Percentiles rank a stretch among this genome's conserved stretches.
Conservation (phyloP, 108 stramenopile genomes). For the Cyclotella sp. region DNA sequence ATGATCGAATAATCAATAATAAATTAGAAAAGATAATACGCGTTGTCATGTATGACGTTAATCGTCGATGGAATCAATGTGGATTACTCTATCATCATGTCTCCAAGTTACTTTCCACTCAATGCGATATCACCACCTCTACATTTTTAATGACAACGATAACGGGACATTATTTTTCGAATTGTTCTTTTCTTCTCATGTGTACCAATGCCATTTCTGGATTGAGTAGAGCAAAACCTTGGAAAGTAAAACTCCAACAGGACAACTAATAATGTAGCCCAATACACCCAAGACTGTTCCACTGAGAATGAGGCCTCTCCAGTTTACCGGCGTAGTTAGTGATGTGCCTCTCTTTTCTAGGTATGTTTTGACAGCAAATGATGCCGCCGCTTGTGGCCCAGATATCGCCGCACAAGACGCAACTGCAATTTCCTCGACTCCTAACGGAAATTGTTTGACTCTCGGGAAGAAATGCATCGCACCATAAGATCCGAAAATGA, state of each 20-base stretch:
- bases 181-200: neutral
- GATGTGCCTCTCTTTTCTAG: neutral
- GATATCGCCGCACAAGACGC: conserved; percentile 46
- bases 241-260: conserved; percentile 11
- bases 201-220: conserved; percentile 4
- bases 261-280: conserved; percentile 12
- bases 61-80: no score
- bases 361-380: conserved; percentile 28
- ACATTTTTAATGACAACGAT: no score
- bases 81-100: no score
- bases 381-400: conserved; percentile 42
- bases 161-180: no score
- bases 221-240: neutral
- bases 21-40: no score
- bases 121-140: no score
- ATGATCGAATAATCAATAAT: no score
- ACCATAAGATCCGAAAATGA: conserved; percentile 31
- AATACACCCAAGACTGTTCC: neutral
- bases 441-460: conserved; percentile 29
- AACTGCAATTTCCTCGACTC: conserved; percentile 35
- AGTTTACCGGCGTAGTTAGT: neutral
- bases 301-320: conserved; percentile 10
- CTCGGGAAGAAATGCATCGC: conserved; percentile 18
- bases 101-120: no score
- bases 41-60: no score